phyloP scores from a whole-genome alignment of 2,329 filamentous ascomycete genomes.

The Claviceps sp. region DNA sequence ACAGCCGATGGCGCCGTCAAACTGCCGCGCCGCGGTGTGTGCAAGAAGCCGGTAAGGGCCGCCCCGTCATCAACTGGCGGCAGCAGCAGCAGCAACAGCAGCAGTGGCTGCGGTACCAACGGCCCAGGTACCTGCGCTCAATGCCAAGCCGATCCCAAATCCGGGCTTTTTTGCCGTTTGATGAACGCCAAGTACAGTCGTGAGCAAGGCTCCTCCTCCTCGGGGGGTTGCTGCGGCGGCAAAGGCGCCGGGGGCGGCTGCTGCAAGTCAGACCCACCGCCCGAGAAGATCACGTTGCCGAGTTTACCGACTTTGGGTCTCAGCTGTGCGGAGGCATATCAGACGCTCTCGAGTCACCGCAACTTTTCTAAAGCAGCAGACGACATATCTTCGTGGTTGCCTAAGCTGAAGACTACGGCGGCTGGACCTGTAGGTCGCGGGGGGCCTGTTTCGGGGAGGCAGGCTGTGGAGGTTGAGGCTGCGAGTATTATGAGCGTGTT shows the following conservation, averaged over 20 bases:
- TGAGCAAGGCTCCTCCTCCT: constrained; percentile 17
- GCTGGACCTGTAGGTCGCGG: constrained; percentile 14
- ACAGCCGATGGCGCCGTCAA: constrained; percentile 48
- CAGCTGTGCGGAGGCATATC: constrained; percentile 66
- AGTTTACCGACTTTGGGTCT: constrained; percentile 41
- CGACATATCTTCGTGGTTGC: constrained; percentile 64
- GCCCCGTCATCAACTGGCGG: constrained; percentile 5
- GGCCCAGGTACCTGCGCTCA: constrained; percentile 70
- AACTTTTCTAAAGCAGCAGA: constrained; percentile 62
- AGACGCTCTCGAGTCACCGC: constrained; percentile 62
- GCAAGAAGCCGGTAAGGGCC: constrained; percentile 13
- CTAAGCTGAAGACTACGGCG: constrained; percentile 52
- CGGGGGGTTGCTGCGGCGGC: constrained; percentile 45
- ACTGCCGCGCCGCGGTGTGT: constrained; percentile 31
- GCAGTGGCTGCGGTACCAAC: constrained; percentile 44
- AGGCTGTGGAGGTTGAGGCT: constrained; percentile 65
- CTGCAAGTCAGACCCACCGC: constrained; percentile 35
- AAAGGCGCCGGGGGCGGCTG: constrained; percentile 47
- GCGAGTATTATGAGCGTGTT: constrained; percentile 79
- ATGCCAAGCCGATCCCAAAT: constrained; percentile 64
- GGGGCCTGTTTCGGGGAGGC: constrained; percentile 24
- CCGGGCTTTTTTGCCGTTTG: constrained; percentile 71
- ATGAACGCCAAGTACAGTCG: constrained; percentile 53
- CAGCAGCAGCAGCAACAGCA: too few species aligned
- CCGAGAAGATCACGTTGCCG: constrained; percentile 22